Base-by-base conservation (phyloP, 164 flowering plant genomes). In the Vitis cinerea region DNA sequence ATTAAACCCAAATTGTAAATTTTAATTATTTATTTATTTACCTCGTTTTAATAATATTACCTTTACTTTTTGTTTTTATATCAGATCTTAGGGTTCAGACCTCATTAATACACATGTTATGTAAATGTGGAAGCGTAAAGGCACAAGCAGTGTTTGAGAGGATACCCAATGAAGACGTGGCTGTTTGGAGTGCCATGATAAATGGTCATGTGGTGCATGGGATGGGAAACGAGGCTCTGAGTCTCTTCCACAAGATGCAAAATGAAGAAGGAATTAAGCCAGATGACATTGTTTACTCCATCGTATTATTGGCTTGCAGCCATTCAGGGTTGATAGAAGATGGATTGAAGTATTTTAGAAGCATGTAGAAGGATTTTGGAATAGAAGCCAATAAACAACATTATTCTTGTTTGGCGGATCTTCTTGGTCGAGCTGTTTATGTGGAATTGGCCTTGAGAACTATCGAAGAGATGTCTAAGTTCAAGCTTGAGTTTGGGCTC, bases 151-250 rank as follows among this genome's bases (percentile, higher is more conserved):
- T 73, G 54, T 82, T 82, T 52, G 70, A 74, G 30, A 61, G 69
- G 54, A 75, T 73, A 19, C 14, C 52, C 4, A 53, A 75, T 52
- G 77, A 61, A 69, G 85, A 82, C 70, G 55, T 82, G 47, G 81
- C 81, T 23, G 73, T 73, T 50, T 82, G 85, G 85, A 77, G 83
- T 74, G 71, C 85, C 51, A 82, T 82, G 85, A 77, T 82, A 66
- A 75, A 75, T 57, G 79, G 78, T 51, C 79, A 73, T 57, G 81
- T 79, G 1, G 64, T 77, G 49, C 74, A 82, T 60, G 85, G 83
- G 23, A 74, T 73, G 76, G 83, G 79, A n/a, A 63, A 67, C 66
- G 74, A 82, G 61, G 83, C 85, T 66, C 70, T 82, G 8, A 44
- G 8, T 64, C 83, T 82, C 37, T 82, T 79, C 58, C 49, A 50